A percentile compares a stretch with the other conserved stretches of the same genome.
Conservation (phyloP, 2,329 filamentous ascomycete species). For the Dryadomyces sulphureus region DNA sequence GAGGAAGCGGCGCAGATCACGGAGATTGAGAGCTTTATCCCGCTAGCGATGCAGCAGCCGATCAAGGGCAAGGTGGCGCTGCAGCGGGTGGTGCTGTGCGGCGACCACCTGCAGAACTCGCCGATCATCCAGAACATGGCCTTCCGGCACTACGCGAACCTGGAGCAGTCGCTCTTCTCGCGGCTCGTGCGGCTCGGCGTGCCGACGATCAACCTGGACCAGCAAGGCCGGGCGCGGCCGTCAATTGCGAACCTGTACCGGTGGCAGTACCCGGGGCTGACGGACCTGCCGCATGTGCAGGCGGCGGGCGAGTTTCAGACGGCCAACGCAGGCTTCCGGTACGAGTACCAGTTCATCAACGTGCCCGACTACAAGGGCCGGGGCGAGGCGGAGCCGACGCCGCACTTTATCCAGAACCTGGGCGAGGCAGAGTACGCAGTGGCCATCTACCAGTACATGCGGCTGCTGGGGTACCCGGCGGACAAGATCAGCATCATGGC, state of each 20-base stretch:
- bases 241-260: slow-evolving; percentile 80
- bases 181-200: slow-evolving; percentile 82
- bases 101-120: slow-evolving; percentile 93
- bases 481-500: slow-evolving; percentile 74
- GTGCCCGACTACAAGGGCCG: slow-evolving; percentile 83
- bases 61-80: slow-evolving; percentile 58
- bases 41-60: slow-evolving; percentile 77
- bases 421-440: slow-evolving; percentile 96
- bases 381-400: slow-evolving; percentile 78
- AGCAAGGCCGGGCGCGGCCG: slow-evolving; percentile 81
- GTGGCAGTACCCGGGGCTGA: slow-evolving; percentile 77
- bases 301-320: slow-evolving; percentile 53
- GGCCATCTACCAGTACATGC: slow-evolving; percentile 94
- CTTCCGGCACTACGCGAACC: slow-evolving; percentile 86
- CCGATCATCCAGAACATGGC: slow-evolving; percentile 90
- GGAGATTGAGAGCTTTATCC: slow-evolving; percentile 93
- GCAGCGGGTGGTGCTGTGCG: slow-evolving; percentile 80
- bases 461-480: slow-evolving; percentile 81
- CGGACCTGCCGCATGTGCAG: slow-evolving; percentile 63
- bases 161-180: slow-evolving; percentile 91
- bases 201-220: slow-evolving; percentile 78
- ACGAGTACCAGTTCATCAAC: slow-evolving; percentile 94
- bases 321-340: slow-evolving; percentile 84
- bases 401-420: slow-evolving; percentile 92
- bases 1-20: slow-evolving; percentile 98